Evolutionary conservation across 306 rosid genomes (phyloP).

Genomic region (Lagenaria siceraria): DNA sequence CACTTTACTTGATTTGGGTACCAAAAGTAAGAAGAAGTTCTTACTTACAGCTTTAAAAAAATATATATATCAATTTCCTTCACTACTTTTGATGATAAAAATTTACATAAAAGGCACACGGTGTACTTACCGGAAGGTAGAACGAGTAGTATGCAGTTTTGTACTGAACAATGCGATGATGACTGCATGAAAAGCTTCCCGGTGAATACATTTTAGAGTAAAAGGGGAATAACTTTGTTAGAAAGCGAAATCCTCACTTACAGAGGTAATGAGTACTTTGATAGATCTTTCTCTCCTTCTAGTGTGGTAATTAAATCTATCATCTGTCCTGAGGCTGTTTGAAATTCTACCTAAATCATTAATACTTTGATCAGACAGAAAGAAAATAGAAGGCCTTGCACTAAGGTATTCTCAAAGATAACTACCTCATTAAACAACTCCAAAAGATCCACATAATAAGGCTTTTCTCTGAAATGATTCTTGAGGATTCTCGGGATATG

Average conservation of each 20-base stretch:
- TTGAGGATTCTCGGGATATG: constrained; percentile 63
- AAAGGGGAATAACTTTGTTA: not conserved
- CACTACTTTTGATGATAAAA: not conserved
- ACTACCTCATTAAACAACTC: constrained; percentile 83
- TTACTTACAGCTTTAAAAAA: not conserved
- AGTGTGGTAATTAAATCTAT: constrained; percentile 82
- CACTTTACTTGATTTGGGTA: not conserved
- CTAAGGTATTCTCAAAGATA: constrained; percentile 3
- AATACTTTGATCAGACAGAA: not conserved
- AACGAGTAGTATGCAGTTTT: constrained; percentile 92
- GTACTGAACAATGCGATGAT: constrained; percentile 82
- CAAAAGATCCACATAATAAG: constrained; percentile 72
- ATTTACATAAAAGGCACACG: not conserved
- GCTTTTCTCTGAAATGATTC: constrained; percentile 70
- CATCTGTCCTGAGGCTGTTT: constrained; percentile 96
- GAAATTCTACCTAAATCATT: constrained; percentile 65
- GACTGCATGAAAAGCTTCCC: constrained; percentile 38
- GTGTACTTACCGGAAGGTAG: constrained; percentile 72
- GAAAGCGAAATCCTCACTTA: constrained; percentile 27
- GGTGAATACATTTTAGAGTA: not conserved
- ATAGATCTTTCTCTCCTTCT: constrained; percentile 84
- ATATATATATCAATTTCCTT: not conserved
- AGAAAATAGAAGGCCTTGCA: not conserved
- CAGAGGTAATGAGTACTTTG: constrained; percentile 72
- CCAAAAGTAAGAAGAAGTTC: not conserved